Evolutionary conservation across 306 rosid genomes (phyloP).

Genomic region (Canavalia ensiformis): DNA sequence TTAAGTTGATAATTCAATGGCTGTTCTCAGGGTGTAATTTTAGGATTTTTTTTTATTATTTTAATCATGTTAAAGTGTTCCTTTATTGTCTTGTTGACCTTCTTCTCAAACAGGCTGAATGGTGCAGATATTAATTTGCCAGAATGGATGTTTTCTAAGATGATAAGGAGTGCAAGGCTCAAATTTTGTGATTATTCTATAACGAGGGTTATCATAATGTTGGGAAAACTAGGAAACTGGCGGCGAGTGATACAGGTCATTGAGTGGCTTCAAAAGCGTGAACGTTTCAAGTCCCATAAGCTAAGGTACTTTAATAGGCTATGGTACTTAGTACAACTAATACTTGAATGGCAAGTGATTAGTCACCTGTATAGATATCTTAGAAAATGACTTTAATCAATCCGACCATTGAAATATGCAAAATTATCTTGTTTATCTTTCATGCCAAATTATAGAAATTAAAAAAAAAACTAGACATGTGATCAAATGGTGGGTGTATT

Average conservation of each 20-base stretch:
- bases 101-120: conserved; percentile 77
- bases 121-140: conserved; percentile 90
- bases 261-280: conserved; percentile 96
- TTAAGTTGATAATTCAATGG: conserved; percentile 32
- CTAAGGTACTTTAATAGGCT: conserved; percentile 61
- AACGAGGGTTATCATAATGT: conserved; percentile 76
- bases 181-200: conserved; percentile 87
- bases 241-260: conserved; percentile 87
- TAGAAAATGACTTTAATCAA: conserved; percentile 35
- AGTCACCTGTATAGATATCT: conserved; percentile 22
- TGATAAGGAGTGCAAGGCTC: conserved; percentile 89
- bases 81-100: conserved; percentile 34
- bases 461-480: neutral
- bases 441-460: conserved; percentile 3
- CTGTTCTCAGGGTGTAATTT: conserved; percentile 34
- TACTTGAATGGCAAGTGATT: neutral
- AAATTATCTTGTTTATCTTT: conserved; percentile 8
- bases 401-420: conserved; percentile 16
- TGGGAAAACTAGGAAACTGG: conserved; percentile 94
- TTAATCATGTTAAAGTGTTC: conserved; percentile 45
- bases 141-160: conserved; percentile 92
- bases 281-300: conserved; percentile 81
- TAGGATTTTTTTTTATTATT: conserved; percentile 32
- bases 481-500: neutral
- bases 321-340: conserved; percentile 16